Conservation (phyloP, 1,139 yeast genomes). For the Hyphopichia burtonii region DNA sequence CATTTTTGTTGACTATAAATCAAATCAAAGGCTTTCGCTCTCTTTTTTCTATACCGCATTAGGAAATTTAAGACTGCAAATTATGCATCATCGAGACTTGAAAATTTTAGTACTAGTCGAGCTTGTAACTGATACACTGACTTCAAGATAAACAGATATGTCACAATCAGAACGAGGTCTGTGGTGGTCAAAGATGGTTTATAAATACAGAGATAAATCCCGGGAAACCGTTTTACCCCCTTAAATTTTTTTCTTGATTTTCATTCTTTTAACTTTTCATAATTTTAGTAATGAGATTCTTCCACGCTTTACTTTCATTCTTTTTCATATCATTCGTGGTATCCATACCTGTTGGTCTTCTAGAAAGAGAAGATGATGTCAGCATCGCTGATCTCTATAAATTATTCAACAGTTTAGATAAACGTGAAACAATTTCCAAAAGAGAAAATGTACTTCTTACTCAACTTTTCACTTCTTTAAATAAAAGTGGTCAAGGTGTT, state of each 20-base stretch:
- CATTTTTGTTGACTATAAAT: no score
- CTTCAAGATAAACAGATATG: no score
- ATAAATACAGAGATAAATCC: neutral
- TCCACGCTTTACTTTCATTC: constrained; percentile 1
- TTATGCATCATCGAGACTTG: neutral
- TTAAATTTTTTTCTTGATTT: neutral
- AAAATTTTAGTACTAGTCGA: neutral
- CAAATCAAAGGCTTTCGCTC: no score
- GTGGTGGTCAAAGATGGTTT: neutral
- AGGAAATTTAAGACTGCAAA: neutral
- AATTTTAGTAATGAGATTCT: constrained; percentile 2
- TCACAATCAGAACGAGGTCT: no score
- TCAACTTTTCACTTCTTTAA: constrained; percentile 24
- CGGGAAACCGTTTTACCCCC: neutral
- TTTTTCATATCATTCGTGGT: neutral
- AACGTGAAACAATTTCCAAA: constrained; percentile 9
- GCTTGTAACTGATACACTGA: no score
- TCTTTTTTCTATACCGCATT: no score
- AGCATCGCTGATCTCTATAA: neutral
- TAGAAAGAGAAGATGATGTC: neutral
- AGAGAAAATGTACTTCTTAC: constrained; percentile 27
- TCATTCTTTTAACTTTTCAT: no score
- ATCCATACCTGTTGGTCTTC: constrained; percentile 2
- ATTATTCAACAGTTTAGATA: constrained; percentile 6
- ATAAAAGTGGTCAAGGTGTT: constrained; percentile 26